phyloP scores from a whole-genome alignment of 768 basidiomycete genomes.

The Tylopilus felleus region DNA sequence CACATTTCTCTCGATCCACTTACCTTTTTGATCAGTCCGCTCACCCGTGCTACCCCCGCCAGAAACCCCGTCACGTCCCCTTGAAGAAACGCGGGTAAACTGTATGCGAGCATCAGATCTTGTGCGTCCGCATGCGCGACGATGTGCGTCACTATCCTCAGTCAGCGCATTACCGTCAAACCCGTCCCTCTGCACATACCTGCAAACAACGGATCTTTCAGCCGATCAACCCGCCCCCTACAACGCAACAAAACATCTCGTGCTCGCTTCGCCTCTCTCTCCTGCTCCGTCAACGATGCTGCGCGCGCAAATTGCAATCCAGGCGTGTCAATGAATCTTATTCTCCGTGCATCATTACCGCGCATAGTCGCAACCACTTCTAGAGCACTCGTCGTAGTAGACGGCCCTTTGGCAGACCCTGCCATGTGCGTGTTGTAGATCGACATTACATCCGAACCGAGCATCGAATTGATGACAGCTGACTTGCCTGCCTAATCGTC shows the following conservation, averaged over 20 bases:
- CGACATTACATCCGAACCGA: conserved; percentile 47
- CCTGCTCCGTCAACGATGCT: conserved; percentile 29
- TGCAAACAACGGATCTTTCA: conserved; percentile 74
- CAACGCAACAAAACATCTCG: conserved; percentile 77
- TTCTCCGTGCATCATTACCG: conserved; percentile 35
- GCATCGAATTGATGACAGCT: conserved; percentile 76
- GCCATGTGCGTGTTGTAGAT: conserved; percentile 51
- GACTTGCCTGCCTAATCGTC: conserved; percentile 74
- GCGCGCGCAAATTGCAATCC: conserved; percentile 59
- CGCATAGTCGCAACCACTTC: conserved; percentile 51
- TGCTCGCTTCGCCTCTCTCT: conserved; percentile 32
- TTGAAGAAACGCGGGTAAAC: conserved; percentile 70
- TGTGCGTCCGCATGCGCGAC: conserved; percentile 65
- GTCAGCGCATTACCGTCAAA: conserved; percentile 10
- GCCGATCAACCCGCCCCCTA: conserved; percentile 76
- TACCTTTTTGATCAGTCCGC: conserved; percentile 77
- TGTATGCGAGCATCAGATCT: conserved; percentile 89
- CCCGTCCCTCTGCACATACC: conserved; percentile 44
- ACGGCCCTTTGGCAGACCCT: conserved; percentile 51
- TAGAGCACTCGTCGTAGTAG: conserved; percentile 69
- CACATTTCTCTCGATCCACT: conserved; percentile 6
- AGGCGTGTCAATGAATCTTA: conserved; percentile 83
- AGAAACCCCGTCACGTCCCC: conserved; percentile 74
- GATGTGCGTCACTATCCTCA: conserved; percentile 57
- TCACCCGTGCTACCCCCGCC: conserved; percentile 68